Percentiles rank a stretch among this genome's conserved stretches.
phyloP scores from a whole-genome alignment of 2,329 filamentous ascomycete species.

The Phialophora verrucosa region DNA sequence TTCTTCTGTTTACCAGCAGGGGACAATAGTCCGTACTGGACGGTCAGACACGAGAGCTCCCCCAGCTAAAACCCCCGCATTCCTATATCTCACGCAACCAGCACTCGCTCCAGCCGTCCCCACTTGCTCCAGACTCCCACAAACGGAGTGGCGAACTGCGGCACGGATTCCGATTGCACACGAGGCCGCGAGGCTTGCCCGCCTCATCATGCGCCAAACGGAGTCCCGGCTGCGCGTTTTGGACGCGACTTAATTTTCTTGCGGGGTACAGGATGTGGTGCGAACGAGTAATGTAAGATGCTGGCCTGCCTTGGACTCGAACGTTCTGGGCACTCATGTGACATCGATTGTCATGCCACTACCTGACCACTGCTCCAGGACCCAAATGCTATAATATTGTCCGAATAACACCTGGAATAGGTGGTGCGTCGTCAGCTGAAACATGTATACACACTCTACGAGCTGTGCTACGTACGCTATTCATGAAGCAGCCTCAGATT shows the following conservation, averaged over 20 bases:
- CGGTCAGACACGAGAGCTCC: neutral
- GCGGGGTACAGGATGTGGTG: neutral
- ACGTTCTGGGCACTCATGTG: neutral
- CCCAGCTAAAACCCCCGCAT: neutral
- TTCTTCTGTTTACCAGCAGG: neutral
- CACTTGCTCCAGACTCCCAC: neutral
- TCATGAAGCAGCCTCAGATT: neutral
- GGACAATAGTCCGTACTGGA: neutral
- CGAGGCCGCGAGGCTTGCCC: neutral
- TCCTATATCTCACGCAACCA: neutral
- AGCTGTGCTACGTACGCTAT: neutral
- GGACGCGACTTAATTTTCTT: neutral
- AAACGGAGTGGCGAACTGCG: neutral
- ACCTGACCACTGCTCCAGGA: neutral
- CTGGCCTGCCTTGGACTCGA: neutral
- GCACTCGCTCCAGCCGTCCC: neutral
- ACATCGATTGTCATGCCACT: neutral
- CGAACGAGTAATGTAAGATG: neutral
- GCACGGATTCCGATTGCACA: neutral
- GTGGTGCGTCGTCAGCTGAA: neutral
- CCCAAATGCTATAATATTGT: neutral
- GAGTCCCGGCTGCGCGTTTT: neutral
- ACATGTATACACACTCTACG: neutral
- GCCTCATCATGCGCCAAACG: neutral
- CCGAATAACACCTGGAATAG: neutral